These are phyloP conservation scores for Meyerozyma carpophila DNA, from an alignment of 1,139 yeast species.

Conservation along the genomic window DNA sequence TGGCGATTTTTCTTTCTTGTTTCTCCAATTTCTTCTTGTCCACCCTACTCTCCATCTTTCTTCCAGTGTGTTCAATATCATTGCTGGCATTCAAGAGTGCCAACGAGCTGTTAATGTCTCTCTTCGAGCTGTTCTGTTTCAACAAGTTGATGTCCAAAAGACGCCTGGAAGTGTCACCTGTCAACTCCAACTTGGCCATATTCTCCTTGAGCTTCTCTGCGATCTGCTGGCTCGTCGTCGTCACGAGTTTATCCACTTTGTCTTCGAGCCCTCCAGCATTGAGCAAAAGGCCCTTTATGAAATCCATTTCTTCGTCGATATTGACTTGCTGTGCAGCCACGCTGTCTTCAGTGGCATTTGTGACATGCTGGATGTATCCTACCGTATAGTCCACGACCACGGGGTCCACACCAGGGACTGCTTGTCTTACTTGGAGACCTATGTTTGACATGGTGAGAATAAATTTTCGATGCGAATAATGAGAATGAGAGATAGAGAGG, in stretches of 20 bases:
- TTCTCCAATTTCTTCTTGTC: slow-evolving; percentile 95
- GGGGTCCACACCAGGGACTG: slow-evolving; percentile 81
- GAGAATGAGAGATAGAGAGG: not conserved
- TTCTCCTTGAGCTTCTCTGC: slow-evolving; percentile 58
- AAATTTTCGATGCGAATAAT: not conserved
- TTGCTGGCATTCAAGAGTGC: slow-evolving; percentile 70
- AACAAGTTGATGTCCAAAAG: slow-evolving; percentile 65
- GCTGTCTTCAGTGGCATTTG: slow-evolving; percentile 71
- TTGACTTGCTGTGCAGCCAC: slow-evolving; percentile 72
- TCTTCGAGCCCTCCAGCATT: slow-evolving; percentile 77
- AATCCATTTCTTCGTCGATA: slow-evolving; percentile 59
- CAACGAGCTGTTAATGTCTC: slow-evolving; percentile 68
- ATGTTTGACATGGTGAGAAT: slow-evolving; percentile 41
- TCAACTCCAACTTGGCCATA: slow-evolving; percentile 59
- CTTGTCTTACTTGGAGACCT: slow-evolving; percentile 75
- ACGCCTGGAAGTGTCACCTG: slow-evolving; percentile 82
- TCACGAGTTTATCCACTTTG: slow-evolving; percentile 46
- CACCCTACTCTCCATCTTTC: slow-evolving; percentile 89
- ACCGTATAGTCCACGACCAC: slow-evolving; percentile 90
- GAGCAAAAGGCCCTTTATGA: slow-evolving; percentile 55
- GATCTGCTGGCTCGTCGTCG: slow-evolving; percentile 43
- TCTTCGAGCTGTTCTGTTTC: slow-evolving; percentile 52
- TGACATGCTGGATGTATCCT: slow-evolving; percentile 80
- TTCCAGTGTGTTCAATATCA: slow-evolving; percentile 87
- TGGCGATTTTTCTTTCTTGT: slow-evolving; percentile 95